Evolutionary conservation across 2,329 filamentous ascomycete species (phyloP).

Genomic region (Aspergillus aculeatus): DNA sequence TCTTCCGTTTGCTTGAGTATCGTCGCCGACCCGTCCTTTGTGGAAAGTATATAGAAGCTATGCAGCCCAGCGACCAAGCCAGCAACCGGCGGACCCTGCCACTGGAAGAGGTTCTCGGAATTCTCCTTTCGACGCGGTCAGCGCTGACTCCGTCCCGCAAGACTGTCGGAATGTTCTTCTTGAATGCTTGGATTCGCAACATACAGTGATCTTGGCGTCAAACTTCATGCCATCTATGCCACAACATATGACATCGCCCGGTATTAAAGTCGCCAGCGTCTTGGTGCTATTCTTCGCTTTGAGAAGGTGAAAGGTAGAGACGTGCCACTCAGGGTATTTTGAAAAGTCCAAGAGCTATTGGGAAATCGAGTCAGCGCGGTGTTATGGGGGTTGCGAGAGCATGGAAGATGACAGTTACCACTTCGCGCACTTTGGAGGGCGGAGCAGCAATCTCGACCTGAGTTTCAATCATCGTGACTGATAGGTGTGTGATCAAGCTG

Average conservation of each 20-base stretch:
- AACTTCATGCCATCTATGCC: slow-evolving; percentile 19
- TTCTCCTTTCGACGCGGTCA: slow-evolving; percentile 16
- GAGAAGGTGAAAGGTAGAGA: slow-evolving; percentile 22
- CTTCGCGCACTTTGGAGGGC: too few species aligned
- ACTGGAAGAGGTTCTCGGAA: slow-evolving; percentile 24
- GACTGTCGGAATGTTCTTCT: background rate
- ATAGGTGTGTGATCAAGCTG: too few species aligned
- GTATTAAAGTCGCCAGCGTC: slow-evolving; percentile 10
- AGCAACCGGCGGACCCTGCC: slow-evolving; percentile 30
- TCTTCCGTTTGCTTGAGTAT: slow-evolving; percentile 26
- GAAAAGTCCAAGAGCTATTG: slow-evolving; percentile 23
- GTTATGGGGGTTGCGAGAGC: too few species aligned
- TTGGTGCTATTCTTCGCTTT: slow-evolving; percentile 19
- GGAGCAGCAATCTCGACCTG: too few species aligned
- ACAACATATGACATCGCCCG: slow-evolving; percentile 16
- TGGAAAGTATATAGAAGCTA: slow-evolving; percentile 24
- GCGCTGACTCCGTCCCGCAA: too few species aligned
- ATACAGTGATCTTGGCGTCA: slow-evolving; percentile 12
- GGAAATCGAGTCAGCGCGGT: too few species aligned
- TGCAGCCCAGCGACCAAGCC: slow-evolving; percentile 24
- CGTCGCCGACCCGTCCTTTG: slow-evolving; percentile 24
- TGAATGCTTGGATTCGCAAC: background rate
- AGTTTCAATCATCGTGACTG: too few species aligned
- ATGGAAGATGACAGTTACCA: too few species aligned
- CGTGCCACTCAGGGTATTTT: slow-evolving; percentile 27